Conservation (phyloP, 202 grass and related monocot genomes). For the Schoenoplectus tabernaemontani region DNA sequence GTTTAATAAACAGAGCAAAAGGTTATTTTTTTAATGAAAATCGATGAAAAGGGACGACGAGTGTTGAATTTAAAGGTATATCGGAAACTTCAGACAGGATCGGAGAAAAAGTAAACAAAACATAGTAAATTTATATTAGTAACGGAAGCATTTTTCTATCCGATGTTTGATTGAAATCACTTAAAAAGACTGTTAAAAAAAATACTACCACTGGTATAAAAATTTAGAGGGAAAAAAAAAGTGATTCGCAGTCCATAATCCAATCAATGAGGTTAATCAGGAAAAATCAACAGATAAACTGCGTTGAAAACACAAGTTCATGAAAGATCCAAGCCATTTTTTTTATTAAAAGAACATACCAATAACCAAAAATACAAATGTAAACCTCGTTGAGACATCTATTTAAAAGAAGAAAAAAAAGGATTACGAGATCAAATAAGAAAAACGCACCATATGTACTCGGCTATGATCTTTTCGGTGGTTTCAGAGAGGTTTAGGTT, state of each 20-base stretch:
- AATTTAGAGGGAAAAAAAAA: not conserved
- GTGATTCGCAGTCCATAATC: not conserved
- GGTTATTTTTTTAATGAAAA: not conserved
- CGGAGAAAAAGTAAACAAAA: not conserved
- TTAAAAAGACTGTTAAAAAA: not conserved
- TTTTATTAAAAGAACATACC: not conserved
- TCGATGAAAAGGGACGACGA: not conserved
- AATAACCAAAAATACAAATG: not conserved
- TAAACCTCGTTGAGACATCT: not conserved
- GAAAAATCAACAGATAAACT: not conserved
- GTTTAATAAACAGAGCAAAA: conserved; percentile 8
- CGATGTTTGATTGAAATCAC: not conserved
- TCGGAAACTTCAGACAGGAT: conserved; percentile 7
- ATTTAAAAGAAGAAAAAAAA: not conserved
- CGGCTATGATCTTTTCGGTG: conserved; percentile 92
- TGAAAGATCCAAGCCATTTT: conserved; percentile 11
- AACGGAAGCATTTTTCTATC: not conserved
- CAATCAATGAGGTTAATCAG: not conserved
- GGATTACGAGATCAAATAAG: not conserved
- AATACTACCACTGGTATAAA: not conserved
- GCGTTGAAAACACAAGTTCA: not conserved
- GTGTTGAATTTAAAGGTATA: not conserved
- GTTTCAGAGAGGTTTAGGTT: conserved; percentile 65
- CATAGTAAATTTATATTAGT: not conserved
- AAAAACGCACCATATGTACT: conserved; percentile 86